Base-by-base conservation (phyloP, 345 rosid genomes). In the Isatis tinctoria region DNA sequence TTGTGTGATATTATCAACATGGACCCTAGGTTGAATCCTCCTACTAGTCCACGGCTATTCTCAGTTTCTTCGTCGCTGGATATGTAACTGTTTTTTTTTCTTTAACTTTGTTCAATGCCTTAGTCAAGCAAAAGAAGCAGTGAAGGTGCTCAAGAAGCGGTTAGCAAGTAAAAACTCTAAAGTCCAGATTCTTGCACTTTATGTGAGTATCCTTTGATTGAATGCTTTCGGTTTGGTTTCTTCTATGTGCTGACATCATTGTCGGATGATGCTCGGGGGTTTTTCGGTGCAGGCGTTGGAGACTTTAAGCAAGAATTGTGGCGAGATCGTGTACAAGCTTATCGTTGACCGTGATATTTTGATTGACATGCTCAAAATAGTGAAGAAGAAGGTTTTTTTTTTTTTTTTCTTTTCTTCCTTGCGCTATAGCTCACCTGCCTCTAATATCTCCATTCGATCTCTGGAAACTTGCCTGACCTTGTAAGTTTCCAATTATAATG, bases 351-450 rank as follows among this genome's bases (percentile, higher is more conserved):
- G 99, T 20, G 92, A 87, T 75, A 85, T 92, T 73, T 78, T 95
- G 74, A 91, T 75, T 66, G 99, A 95, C 44, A 95, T 95, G 99
- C 96, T 92, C 69, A 95, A 89, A 81, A 86, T 90, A 74, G 94
- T 95, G 58, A 95, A 95, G 83, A 95, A 92, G 80, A 95, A 88
- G 99, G 98, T 92, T 69, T 53, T 56, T n/a, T 24, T 3, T 27
- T 12, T 53, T 11, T 5, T 6, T 52, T 12, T 24, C 33, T 12
- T 53, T 11, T 5, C 2, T 52, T 12, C 11, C 33, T 63, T 14
- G 3, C 2, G 44, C 12, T 57, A 30, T 28, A 35, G 36, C 47
- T 44, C 61, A 72, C 24, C 17, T 52, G 7, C 30, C 60, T 74
- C n/a, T n/a, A n/a, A n/a, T n/a, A n/a, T n/a, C n/a, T n/a, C n/a